A percentile compares a stretch with the other conserved stretches of the same genome.
phyloP scores from a whole-genome alignment of 73 alveolate genomes.

The Tetrahymena thermophila region DNA sequence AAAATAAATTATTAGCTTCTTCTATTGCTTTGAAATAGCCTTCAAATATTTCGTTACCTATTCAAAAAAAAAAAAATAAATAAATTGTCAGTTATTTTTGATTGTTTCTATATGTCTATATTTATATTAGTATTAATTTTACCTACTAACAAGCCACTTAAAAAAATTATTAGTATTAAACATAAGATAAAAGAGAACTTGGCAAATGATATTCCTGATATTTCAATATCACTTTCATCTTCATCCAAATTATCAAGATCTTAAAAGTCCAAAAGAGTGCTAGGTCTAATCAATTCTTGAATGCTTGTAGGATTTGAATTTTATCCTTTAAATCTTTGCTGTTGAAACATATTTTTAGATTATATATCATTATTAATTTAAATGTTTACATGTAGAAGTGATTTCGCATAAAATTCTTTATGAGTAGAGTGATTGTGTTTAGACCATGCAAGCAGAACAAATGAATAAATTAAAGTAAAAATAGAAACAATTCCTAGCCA shows the following conservation, averaged over 20 bases:
- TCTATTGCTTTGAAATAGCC: background rate
- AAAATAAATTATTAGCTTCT: background rate
- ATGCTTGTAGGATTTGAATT: background rate
- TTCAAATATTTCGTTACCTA: background rate
- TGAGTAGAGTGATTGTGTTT: background rate
- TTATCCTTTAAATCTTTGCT: background rate
- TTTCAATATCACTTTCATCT: background rate
- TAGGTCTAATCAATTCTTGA: background rate
- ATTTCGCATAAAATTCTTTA: background rate
- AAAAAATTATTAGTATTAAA: background rate
- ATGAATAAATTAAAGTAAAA: background rate
- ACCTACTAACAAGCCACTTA: background rate
- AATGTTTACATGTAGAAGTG: background rate
- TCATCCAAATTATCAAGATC: background rate
- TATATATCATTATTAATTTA: background rate
- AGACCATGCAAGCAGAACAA: background rate
- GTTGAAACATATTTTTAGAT: background rate
- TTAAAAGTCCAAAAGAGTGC: background rate
- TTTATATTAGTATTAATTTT: background rate
- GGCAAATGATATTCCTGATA: background rate
- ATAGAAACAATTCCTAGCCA: background rate
- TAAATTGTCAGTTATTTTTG: background rate
- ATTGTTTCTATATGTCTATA: background rate
- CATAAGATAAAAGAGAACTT: background rate
- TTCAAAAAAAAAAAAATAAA: background rate